Evolutionary conservation across 2,329 filamentous ascomycete species (phyloP), one percentile per base, ranked within the genome.

Genomic region (Neonectria neomacrospora): DNA sequence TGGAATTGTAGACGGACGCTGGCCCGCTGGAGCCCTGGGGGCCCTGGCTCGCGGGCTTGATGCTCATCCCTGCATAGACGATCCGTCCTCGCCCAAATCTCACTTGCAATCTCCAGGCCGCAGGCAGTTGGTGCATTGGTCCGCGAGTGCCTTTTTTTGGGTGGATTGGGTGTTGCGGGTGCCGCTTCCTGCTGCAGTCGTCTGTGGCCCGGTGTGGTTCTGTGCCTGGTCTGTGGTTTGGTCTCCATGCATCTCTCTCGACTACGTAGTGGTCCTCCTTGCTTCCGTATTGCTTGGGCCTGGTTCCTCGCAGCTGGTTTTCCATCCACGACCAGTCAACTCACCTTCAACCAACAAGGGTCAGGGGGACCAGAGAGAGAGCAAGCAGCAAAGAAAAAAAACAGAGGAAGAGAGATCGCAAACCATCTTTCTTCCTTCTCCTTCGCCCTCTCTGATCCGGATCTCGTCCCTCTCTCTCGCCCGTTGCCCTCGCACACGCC

Each of bases 21-120:
- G 60, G 54, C 54, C 54, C 42, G 48, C 57, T 41, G 55, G 26
- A 63, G 60, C 64, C 68, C 48, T 68, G 69, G 69, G 50, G 54
- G 60, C 63, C 71, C 63, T 66, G 68, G 59, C 61, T 41, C 61
- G 44, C 32, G 44, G 64, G 61, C 67, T 71, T 70, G 69, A 67
- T 70, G 66, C 58, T 37, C 63, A 75, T 73, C 74, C 74, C 74
- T 76, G 74, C 74, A 75, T 67, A 71, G 73, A 67, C 74, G 74
- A 76, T 76, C 74, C 71, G 67, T 70, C 66, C 66, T 71, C 71
- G 67, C 58, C 68, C 68, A 74, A 72, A 73, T 73, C 69, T 73
- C 67, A 73, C 71, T 66, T 73, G 70, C 64, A 73, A 73, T 73
- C 71, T 73, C 71, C 70, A 72, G 71, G 58, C 63, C 57, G 59